phyloP scores from a whole-genome alignment of 257 asterid genomes.

The Mentha longifolia region DNA sequence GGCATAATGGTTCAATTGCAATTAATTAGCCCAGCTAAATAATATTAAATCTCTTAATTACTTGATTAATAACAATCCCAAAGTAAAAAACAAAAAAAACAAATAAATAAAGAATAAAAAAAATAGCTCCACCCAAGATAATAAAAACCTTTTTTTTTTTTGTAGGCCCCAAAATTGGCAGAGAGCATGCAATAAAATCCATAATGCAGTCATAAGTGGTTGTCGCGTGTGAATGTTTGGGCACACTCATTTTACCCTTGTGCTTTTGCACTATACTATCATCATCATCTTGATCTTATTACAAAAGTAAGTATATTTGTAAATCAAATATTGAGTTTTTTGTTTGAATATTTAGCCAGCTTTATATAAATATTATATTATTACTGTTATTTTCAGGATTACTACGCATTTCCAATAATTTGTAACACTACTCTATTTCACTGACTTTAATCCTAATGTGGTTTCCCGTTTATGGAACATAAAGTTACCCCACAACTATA shows the following conservation, averaged over 20 bases:
- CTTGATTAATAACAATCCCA: background rate
- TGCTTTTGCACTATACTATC: slow-evolving; percentile 13
- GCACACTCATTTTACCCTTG: slow-evolving; percentile 36
- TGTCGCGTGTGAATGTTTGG: slow-evolving; percentile 54
- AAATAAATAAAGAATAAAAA: too few relatives aligned
- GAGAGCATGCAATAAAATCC: slow-evolving; percentile 29
- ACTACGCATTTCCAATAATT: slow-evolving; percentile 26
- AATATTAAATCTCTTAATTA: background rate
- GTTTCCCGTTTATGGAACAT: slow-evolving; percentile 38
- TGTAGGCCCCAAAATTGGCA: slow-evolving; percentile 26
- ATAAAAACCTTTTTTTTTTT: background rate
- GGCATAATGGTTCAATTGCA: background rate
- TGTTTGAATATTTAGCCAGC: slow-evolving; percentile 11
- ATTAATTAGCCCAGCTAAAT: background rate
- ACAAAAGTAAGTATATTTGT: background rate
- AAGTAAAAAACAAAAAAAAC: too few relatives aligned
- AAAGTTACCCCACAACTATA: background rate
- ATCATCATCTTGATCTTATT: background rate
- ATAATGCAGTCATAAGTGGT: slow-evolving; percentile 42
- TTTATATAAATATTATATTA: slow-evolving; percentile 25
- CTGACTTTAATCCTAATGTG: slow-evolving; percentile 22
- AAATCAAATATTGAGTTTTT: background rate
- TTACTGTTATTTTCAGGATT: slow-evolving; percentile 33
- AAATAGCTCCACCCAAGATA: background rate
- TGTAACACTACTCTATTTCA: slow-evolving; percentile 24